These are phyloP conservation scores for Sesbania bispinosa DNA, from an alignment of 306 rosid genomes.

Conservation along the genomic window DNA sequence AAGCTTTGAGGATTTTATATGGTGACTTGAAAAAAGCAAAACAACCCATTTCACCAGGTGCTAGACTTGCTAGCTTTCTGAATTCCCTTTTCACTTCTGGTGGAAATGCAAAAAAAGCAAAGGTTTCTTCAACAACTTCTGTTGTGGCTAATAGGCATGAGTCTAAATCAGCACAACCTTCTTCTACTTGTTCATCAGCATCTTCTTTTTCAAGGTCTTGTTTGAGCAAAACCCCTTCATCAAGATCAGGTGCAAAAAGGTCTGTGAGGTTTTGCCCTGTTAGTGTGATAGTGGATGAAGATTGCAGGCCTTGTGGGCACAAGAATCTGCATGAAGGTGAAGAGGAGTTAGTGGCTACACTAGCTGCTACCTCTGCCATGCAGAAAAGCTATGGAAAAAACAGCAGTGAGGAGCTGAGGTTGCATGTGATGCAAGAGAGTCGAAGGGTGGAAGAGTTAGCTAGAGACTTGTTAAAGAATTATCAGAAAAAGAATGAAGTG, in stretches of 20 bases:
- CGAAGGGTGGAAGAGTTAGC: slow-evolving; percentile 58
- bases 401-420: slow-evolving; percentile 35
- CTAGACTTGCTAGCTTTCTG: slow-evolving; percentile 69
- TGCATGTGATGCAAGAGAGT: slow-evolving; percentile 52
- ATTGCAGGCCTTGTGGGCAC: slow-evolving; percentile 79
- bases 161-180: slow-evolving; percentile 26
- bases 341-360: slow-evolving; percentile 18
- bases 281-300: slow-evolving; percentile 80
- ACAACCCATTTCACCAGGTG: slow-evolving; percentile 94
- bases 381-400: slow-evolving; percentile 15
- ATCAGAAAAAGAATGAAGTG: slow-evolving; percentile 40
- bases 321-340: slow-evolving; percentile 44
- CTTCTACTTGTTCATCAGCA: slow-evolving; percentile 75
- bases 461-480: slow-evolving; percentile 52
- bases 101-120: slow-evolving; percentile 60
- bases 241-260: slow-evolving; percentile 65
- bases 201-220: slow-evolving; percentile 94
- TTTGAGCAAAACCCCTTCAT: slow-evolving; percentile 73
- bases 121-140: slow-evolving; percentile 30
- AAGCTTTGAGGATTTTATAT: slow-evolving; percentile 67
- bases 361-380: not conserved
- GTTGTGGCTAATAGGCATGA: no score
- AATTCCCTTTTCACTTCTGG: slow-evolving; percentile 77
- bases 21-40: slow-evolving; percentile 81
- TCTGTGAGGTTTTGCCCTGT: slow-evolving; percentile 86